Evolutionary conservation across 495 filamentous ascomycete genomes (phyloP).

Genomic region (Cercophora sp.): DNA sequence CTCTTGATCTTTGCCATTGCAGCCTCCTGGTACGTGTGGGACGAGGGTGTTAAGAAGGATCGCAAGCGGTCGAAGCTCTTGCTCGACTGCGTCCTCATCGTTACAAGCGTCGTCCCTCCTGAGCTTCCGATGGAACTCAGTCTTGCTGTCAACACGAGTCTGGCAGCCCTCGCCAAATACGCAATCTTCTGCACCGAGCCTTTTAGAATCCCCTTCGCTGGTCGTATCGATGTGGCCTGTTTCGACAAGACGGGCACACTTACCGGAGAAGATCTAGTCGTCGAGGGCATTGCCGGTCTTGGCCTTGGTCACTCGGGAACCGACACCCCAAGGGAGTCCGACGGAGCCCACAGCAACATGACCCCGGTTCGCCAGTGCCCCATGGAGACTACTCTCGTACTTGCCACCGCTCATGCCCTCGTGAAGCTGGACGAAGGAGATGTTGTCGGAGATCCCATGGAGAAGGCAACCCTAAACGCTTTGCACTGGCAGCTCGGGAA

Average conservation of each 20-base stretch:
- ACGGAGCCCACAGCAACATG: slow-evolving; percentile 74
- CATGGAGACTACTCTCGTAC: slow-evolving; percentile 82
- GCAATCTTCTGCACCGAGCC: slow-evolving; percentile 99
- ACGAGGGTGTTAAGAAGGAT: slow-evolving; percentile 87
- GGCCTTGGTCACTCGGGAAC: slow-evolving; percentile 62
- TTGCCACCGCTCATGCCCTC: slow-evolving; percentile 92
- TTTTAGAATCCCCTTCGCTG: slow-evolving; percentile 97
- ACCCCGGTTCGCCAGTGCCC: slow-evolving; percentile 60
- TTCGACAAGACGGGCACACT: slow-evolving; percentile 99
- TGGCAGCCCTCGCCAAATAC: slow-evolving; percentile 88
- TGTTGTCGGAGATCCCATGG: slow-evolving; percentile 97
- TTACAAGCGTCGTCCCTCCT: slow-evolving; percentile 95
- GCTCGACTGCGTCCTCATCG: slow-evolving; percentile 93
- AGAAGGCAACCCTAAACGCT: slow-evolving; percentile 86
- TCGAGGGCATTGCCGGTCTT: slow-evolving; percentile 94
- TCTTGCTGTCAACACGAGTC: slow-evolving; percentile 96
- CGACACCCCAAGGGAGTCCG: slow-evolving; percentile 60
- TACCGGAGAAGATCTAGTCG: slow-evolving; percentile 94
- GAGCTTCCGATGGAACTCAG: slow-evolving; percentile 98
- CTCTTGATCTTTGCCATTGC: slow-evolving; percentile 93
- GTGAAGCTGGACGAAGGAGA: slow-evolving; percentile 97
- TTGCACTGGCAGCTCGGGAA: slow-evolving; percentile 88
- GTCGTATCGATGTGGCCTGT: slow-evolving; percentile 92
- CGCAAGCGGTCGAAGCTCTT: slow-evolving; percentile 96
- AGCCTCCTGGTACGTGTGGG: slow-evolving; percentile 99